Base-by-base conservation (phyloP, 164 flowering plant genomes). In the Chimonanthus salicifolius region DNA sequence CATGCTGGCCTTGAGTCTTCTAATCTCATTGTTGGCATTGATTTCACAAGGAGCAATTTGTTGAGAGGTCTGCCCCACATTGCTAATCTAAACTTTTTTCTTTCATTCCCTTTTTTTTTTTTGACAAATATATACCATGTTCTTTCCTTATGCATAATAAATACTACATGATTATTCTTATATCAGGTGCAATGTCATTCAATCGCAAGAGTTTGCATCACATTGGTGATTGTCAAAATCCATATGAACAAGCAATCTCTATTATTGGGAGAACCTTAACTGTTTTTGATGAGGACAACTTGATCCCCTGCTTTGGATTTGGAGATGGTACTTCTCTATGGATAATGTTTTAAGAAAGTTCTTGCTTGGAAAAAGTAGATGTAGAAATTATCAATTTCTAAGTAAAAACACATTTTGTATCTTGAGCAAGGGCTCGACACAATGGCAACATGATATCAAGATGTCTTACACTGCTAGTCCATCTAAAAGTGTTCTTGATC, bases 11-110 rank as follows among this genome's bases (percentile, higher is more conserved):
- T 89, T 8, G 92, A 88, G 70, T 88, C 90, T 11, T n/a, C n/a
- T n/a, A 86, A 88, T 82, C 84, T 88, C 54, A 87, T 89, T 70
- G 9, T 89, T 58, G 92, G 92, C 47, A 81, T 89, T 58, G 92
- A 89, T 81, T 89, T 89, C 76, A 89, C 90, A 4, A 87, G 86
- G 72, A 89, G 92, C 82, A 89, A 89, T 72, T 89, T 86, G 73
- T 89, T 90, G 92, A 85, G 88, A 81, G 92, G 92, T 88, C 66
- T 54, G 80, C 21, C 47, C 46, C 47, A 54, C 10, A 13, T 16
- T 3, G 10, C 10, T 81, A 44, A 9, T 75, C 62, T 77, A 5
- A 10, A 6, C 7, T 18, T 49, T 47, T 72, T 6, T 3, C 3
- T 69, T 11, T n/a, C n/a, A n/a, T n/a, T n/a, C 10, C 18, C 16